Evolutionary conservation across 345 rosid species (phyloP), one percentile per base, ranked within the genome.

Genomic region (Conringia planisiliqua): DNA sequence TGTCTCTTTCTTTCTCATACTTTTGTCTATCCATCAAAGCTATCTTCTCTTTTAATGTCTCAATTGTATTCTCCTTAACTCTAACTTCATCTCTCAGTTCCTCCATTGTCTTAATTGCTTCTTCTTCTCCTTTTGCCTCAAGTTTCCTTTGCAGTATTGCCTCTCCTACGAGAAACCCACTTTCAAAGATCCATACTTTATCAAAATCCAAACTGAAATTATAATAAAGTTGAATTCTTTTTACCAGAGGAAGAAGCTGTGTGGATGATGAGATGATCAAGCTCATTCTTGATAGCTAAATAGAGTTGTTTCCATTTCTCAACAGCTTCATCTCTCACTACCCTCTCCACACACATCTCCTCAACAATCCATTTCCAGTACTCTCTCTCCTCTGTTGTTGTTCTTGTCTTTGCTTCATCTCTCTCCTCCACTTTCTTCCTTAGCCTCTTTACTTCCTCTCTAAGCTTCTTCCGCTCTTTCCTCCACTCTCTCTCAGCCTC

Each of bases 231-330:
- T 44, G 6, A 47, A 2, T 10, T 47, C 0, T 52, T 30, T 30
- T 67, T 77, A 77, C 80, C 83, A 48, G 84, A 76, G 60, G 79
- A 76, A 43, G 65, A 83, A 76, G 96, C 82, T 42, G 74, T 85
- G 74, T 85, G 80, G 71, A 62, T 87, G 20, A 92, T 85, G 82
- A 92, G 96, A 76, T 88, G 83, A 79, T 92, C 96, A 73, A 92
- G 94, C 89, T 92, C 96, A 24, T 71, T 80, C 82, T 86, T 92
- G 83, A 92, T 90, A 67, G 94, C 86, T 75, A 88, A 88, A 62
- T 92, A 90, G 39, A 92, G 90, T 56, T 78, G 88, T 83, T 92
- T 92, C 97, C 97, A 92, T 69, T 87, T 92, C 76, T 88, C 92
- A 39, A 86, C 89, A 27, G 93, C 87, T 69, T 89, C 90, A 71